phyloP scores from a whole-genome alignment of 1,284 basidiomycete species.

The Ustilago lituana region DNA sequence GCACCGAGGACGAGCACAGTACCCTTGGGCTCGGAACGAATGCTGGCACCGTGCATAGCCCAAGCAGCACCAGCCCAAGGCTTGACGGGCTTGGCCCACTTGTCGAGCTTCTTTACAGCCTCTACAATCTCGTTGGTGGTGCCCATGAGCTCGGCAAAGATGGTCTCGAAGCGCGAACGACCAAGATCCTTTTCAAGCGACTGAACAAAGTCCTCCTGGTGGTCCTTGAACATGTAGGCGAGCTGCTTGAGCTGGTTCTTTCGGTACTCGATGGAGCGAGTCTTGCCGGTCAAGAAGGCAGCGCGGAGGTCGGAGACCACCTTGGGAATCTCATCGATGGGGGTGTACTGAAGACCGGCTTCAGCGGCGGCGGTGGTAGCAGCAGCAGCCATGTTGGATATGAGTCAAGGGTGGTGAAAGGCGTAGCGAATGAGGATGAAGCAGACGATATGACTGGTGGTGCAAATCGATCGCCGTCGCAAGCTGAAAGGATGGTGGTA shows the following conservation, averaged over 20 bases:
- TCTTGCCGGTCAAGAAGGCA: slow-evolving; percentile 72
- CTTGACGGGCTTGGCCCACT: slow-evolving; percentile 66
- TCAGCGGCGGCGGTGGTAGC: slow-evolving; percentile 40
- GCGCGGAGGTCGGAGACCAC: slow-evolving; percentile 70
- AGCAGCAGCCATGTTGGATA: slow-evolving; percentile 27
- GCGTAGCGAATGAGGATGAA: background rate
- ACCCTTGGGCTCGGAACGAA: slow-evolving; percentile 68
- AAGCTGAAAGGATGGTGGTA: too few species aligned
- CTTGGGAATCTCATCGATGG: slow-evolving; percentile 45
- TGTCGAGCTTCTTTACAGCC: slow-evolving; percentile 75
- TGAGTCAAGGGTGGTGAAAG: background rate
- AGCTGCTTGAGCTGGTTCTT: slow-evolving; percentile 75
- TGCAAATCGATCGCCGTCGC: too few species aligned
- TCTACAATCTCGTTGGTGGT: slow-evolving; percentile 73
- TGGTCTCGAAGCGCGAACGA: slow-evolving; percentile 68
- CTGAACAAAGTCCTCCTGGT: slow-evolving; percentile 71
- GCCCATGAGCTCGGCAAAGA: slow-evolving; percentile 64
- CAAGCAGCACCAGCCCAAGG: slow-evolving; percentile 64
- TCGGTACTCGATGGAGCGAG: slow-evolving; percentile 72
- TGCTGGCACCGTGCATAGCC: slow-evolving; percentile 61
- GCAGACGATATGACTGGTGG: background rate
- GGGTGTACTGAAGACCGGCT: slow-evolving; percentile 47
- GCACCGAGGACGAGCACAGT: slow-evolving; percentile 70
- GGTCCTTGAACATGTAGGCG: slow-evolving; percentile 74
- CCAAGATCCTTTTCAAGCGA: slow-evolving; percentile 73